Base-by-base conservation (phyloP, 2,329 filamentous ascomycete genomes). In the Fusarium phyllophilum region DNA sequence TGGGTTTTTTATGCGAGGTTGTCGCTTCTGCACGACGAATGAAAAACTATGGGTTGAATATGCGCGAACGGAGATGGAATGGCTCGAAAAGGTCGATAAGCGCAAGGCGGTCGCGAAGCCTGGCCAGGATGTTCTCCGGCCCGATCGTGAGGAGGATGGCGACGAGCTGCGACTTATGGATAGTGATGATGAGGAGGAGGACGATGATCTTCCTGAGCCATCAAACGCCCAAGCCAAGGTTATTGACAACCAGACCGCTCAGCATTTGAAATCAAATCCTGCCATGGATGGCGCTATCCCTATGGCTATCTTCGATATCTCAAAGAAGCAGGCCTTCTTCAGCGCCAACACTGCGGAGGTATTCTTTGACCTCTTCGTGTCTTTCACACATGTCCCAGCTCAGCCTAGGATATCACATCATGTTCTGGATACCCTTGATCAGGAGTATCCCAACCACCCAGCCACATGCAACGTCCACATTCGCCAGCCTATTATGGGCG, bases 271-370 rank as follows among this genome's bases (percentile, higher is more conserved):
- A 78, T 90, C 90, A 65, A 96, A 95, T 54, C 95, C 96, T 8
- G 94, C 94, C 15, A 87, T 98, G 72, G 94, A 93, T 68, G 96
- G 96, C n/a, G 96, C 94, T 22, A 97, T 99, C 75, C 95, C 96
- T 5, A 89, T 95, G 63, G 95, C 96, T 44, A 94, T 99, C 54
- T 98, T 97, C 79, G 94, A 97, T 78, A 90, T 94, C 29, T 92
- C 95, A 11, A 91, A 91, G 84, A 94, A 93, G 81, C 92, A 97
- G 77, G 89, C 93, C 59, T 91, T 93, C 74, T 90, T 92, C 80
- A 89, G 89, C 68, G 83, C 90, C 4, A 84, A 86, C 2, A 87
- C 94, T 12, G 94, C 91, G 7, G 91, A 92, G 77, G 84, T 88
- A 29, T 97, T 98, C 83, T 98, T 96, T 82, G 86, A 93, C 78